Percentiles rank a stretch among this genome's conserved stretches.
phyloP scores from a whole-genome alignment of 2,329 filamentous ascomycete genomes.

The Neofusicoccum ribis region DNA sequence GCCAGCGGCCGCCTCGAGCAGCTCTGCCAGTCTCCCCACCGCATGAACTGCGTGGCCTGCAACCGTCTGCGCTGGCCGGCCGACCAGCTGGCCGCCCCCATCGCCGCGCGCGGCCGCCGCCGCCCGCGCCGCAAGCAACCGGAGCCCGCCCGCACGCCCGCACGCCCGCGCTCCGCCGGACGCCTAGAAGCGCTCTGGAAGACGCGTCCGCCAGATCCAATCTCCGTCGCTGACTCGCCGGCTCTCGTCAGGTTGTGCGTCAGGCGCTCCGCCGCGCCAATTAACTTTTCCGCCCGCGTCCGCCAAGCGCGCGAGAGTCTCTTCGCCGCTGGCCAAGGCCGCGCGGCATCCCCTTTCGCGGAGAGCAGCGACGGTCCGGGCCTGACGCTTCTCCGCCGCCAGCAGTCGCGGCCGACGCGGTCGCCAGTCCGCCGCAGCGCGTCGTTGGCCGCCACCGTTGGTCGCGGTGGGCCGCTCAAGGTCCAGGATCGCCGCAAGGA shows the following conservation, averaged over 20 bases:
- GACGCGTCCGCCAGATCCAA: background rate
- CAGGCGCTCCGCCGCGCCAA: constrained; percentile 15
- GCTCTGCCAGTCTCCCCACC: constrained; percentile 2
- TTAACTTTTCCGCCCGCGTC: constrained; percentile 12
- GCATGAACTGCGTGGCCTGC: background rate
- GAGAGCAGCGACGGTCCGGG: background rate
- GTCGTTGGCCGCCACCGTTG: background rate
- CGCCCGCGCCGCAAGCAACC: background rate
- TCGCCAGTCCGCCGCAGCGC: background rate
- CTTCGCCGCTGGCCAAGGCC: constrained; percentile 4
- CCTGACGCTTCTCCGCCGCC: background rate
- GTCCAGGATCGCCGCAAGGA: background rate
- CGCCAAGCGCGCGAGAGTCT: constrained; percentile 1
- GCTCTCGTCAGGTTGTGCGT: background rate
- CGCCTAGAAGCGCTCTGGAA: constrained; percentile 12
- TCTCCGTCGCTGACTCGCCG: constrained; percentile 10
- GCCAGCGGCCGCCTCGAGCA: constrained; percentile 6
- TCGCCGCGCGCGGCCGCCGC: background rate
- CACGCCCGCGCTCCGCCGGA: background rate
- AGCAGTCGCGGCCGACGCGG: background rate
- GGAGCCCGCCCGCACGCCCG: background rate
- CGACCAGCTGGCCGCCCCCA: background rate
- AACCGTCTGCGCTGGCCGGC: background rate
- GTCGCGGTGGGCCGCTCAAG: background rate
- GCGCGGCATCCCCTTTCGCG: constrained; percentile 15